Conservation (phyloP, 805 yeast genomes). For the Nematodospora valgi region DNA sequence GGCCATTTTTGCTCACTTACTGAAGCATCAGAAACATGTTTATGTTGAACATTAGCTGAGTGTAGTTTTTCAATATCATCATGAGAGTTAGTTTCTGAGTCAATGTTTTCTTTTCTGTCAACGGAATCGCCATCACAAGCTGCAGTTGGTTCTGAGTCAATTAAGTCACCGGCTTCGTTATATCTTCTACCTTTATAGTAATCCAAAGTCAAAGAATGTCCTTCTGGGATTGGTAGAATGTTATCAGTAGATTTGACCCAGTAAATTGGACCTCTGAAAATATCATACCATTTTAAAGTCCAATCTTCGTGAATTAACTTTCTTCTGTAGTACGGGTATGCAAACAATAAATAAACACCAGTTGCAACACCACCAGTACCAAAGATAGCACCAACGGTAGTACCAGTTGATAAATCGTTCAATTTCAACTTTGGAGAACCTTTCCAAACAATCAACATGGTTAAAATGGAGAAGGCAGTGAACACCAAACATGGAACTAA, state of each 20-base stretch:
- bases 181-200: slow-evolving; percentile 61
- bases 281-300: slow-evolving; percentile 58
- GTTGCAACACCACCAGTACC: slow-evolving; percentile 64
- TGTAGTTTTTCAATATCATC: slow-evolving; percentile 9
- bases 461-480: slow-evolving; percentile 55
- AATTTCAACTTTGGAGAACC: slow-evolving; percentile 70
- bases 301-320: slow-evolving; percentile 60
- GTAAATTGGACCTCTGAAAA: slow-evolving; percentile 53
- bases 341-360: slow-evolving; percentile 47
- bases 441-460: slow-evolving; percentile 78
- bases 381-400: slow-evolving; percentile 56
- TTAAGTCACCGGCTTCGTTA: slow-evolving; percentile 14
- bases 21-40: neutral
- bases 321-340: slow-evolving; percentile 62
- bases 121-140: slow-evolving; percentile 7
- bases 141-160: slow-evolving; percentile 4
- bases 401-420: slow-evolving; percentile 48
- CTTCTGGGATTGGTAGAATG: slow-evolving; percentile 67
- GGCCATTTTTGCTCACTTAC: slow-evolving; percentile 3
- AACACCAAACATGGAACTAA: slow-evolving; percentile 62
- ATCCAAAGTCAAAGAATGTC: slow-evolving; percentile 53
- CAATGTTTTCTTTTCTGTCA: slow-evolving; percentile 5
- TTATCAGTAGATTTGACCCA: slow-evolving; percentile 52
- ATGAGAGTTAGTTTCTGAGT: no score
- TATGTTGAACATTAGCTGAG: slow-evolving; percentile 1